Conservation (phyloP, 2,329 filamentous ascomycete species). For the Venturia nashicola region DNA sequence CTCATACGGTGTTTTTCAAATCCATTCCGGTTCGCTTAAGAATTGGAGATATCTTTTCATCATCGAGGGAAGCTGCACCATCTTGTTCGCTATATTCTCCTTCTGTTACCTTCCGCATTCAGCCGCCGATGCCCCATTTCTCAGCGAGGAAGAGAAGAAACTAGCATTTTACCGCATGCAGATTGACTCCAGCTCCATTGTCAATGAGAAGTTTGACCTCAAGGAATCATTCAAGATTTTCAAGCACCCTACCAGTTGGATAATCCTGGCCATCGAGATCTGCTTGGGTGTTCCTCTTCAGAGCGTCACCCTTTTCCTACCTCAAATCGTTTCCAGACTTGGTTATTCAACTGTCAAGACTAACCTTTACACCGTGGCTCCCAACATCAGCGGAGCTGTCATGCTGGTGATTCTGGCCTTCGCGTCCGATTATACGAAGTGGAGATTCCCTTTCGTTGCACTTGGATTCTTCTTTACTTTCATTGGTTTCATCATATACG, state of each 20-base stretch:
- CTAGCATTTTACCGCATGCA: conserved; percentile 64
- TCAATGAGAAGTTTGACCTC: conserved; percentile 43
- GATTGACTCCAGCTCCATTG: conserved; percentile 57
- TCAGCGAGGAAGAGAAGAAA: conserved; percentile 51
- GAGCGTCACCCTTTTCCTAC: conserved; percentile 44
- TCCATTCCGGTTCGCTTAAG: conserved; percentile 34
- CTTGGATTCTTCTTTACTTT: conserved; percentile 64
- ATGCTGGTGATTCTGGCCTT: conserved; percentile 65
- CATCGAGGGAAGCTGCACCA: conserved; percentile 45
- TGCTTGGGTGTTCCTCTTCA: conserved; percentile 48
- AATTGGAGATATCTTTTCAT: conserved; percentile 52
- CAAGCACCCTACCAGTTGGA: conserved; percentile 40
- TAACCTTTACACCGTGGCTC: conserved; percentile 72
- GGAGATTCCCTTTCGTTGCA: conserved; percentile 63
- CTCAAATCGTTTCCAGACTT: conserved; percentile 43
- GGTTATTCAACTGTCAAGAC: conserved; percentile 49
- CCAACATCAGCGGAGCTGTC: conserved; percentile 61
- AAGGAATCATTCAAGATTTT: conserved; percentile 41
- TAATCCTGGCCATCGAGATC: conserved; percentile 44
- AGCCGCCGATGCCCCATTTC: conserved; percentile 51
- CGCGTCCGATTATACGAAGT: conserved; percentile 50
- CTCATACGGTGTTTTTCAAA: conserved; percentile 50
- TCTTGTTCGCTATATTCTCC: conserved; percentile 49
- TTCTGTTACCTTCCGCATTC: conserved; percentile 57
- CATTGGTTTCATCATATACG: conserved; percentile 67